phyloP scores from a whole-genome alignment of 441 rosid species.

The Arabidopsis lyrata region DNA sequence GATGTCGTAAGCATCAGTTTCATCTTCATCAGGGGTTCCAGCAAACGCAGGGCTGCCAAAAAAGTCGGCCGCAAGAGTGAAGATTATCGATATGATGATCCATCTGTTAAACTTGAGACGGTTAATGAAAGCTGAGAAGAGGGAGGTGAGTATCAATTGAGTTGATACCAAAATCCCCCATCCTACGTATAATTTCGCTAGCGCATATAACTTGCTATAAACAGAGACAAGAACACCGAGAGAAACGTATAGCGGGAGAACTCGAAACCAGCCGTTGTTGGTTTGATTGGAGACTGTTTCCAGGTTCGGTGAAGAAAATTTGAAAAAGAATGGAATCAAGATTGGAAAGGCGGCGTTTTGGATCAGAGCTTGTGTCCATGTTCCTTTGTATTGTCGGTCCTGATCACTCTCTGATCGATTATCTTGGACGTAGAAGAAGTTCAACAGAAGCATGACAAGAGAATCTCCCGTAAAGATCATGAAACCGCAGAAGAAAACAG shows the following conservation, averaged over 20 bases:
- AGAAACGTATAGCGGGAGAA: constrained; percentile 26
- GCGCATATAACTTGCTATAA: constrained; percentile 37
- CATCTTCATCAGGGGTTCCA: constrained; percentile 37
- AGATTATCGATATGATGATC: constrained; percentile 34
- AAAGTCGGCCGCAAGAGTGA: constrained; percentile 28
- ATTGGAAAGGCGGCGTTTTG: constrained; percentile 45
- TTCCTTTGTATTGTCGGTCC: constrained; percentile 35
- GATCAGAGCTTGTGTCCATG: constrained; percentile 45
- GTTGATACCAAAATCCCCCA: constrained; percentile 35
- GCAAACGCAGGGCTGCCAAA: constrained; percentile 28
- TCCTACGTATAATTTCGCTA: constrained; percentile 32
- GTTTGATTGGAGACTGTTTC: constrained; percentile 2
- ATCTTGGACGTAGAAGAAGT: constrained; percentile 38
- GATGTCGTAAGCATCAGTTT: constrained; percentile 26
- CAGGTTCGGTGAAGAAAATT: constrained; percentile 4
- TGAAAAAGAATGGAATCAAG: constrained; percentile 42
- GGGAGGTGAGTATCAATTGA: constrained; percentile 39
- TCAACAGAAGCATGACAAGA: constrained; percentile 28
- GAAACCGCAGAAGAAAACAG: constrained; percentile 33
- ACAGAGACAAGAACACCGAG: constrained; percentile 40
- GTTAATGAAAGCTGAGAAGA: constrained; percentile 40
- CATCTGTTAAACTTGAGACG: constrained; percentile 40
- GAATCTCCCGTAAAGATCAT: constrained; percentile 36
- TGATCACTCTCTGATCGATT: constrained; percentile 30
- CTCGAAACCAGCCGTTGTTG: constrained; percentile 20